These are phyloP conservation scores for Gnomoniopsis smithogilvyi DNA, from an alignment of 2,329 filamentous ascomycete species.

Conservation along the genomic window DNA sequence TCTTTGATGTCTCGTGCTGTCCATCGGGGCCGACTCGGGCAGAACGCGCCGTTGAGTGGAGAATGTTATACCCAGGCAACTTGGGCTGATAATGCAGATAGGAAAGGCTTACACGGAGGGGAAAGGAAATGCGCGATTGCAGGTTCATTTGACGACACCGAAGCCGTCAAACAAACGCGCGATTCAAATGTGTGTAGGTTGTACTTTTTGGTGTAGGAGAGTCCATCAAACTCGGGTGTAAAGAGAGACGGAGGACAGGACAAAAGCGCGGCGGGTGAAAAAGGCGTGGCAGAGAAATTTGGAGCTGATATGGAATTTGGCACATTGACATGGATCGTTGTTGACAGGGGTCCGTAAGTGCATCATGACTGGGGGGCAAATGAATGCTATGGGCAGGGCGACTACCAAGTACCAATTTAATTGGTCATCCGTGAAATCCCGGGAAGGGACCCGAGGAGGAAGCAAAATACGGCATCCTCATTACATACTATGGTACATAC, in stretches of 20 bases:
- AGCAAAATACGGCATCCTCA: too few species aligned
- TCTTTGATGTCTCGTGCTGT: background rate
- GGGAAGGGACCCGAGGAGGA: too few species aligned
- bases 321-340: too few species aligned
- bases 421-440: too few species aligned
- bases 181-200: constrained; percentile 28
- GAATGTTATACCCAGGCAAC: too few species aligned
- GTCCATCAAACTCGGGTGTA: constrained; percentile 11
- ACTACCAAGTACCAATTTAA: too few species aligned
- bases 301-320: constrained; percentile 14
- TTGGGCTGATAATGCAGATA: too few species aligned
- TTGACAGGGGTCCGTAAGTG: too few species aligned
- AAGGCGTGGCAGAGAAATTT: constrained; percentile 13
- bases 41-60: constrained; percentile 1
- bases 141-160: constrained; percentile 97
- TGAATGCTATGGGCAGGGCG: too few species aligned
- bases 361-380: too few species aligned
- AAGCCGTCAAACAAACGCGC: constrained; percentile 93
- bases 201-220: constrained; percentile 16
- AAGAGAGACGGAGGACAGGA: background rate
- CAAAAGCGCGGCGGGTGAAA: background rate
- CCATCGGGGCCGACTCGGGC: constrained; percentile 1
- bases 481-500: too few species aligned
- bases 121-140: constrained; percentile 63
- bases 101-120: constrained; percentile 63